Evolutionary conservation across 73 alveolate genomes (phyloP).

Genomic region (Paramecium caudatum): DNA sequence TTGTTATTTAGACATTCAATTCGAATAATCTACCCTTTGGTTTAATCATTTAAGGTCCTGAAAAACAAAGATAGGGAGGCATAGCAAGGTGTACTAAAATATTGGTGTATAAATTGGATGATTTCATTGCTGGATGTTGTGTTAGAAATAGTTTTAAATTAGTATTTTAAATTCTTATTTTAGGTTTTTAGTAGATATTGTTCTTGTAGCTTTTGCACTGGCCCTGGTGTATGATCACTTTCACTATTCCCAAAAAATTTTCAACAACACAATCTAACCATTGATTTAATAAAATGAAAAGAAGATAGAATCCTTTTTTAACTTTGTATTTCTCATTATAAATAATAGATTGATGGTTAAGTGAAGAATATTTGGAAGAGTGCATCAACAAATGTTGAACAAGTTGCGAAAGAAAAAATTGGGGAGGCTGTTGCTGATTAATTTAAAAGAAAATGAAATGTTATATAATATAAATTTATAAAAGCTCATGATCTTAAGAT

Average conservation of each 20-base stretch:
- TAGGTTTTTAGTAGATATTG: constrained; percentile 13
- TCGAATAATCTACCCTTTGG: neutral
- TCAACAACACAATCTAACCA: neutral
- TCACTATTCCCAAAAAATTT: neutral
- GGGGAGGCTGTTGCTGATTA: neutral
- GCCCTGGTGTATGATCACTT: constrained; percentile 13
- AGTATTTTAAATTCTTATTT: neutral
- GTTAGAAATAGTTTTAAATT: neutral
- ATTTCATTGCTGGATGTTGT: neutral
- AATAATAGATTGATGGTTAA: neutral
- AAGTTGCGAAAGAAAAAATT: neutral
- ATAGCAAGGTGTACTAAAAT: neutral
- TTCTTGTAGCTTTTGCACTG: neutral
- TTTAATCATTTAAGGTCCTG: neutral
- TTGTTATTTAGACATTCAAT: neutral
- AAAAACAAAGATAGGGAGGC: neutral
- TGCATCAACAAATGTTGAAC: neutral
- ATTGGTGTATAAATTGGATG: neutral
- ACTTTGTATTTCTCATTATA: no score
- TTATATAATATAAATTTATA: neutral
- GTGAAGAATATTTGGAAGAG: neutral
- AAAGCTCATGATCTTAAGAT: constrained; percentile 40
- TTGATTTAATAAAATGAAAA: neutral
- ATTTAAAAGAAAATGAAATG: neutral
- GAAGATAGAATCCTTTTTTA: neutral